Evolutionary conservation across 1,284 basidiomycete genomes (phyloP).

Genomic region (Boletus albobrunnescens): DNA sequence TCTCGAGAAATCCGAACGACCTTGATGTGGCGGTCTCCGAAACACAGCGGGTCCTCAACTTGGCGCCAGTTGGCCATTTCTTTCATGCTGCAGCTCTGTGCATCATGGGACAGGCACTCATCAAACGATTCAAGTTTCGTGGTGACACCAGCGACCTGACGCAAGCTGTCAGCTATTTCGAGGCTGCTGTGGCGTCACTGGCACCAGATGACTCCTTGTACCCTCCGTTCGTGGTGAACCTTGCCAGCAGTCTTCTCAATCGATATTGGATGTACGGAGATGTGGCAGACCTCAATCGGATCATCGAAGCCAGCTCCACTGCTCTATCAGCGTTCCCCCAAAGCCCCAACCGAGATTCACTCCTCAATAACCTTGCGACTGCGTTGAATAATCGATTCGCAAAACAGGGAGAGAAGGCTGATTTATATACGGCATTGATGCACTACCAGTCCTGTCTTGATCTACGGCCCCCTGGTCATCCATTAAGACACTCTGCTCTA

Average conservation of each 20-base stretch:
- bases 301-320: constrained; percentile 14
- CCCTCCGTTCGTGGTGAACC: constrained; percentile 15
- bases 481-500: constrained; percentile 15
- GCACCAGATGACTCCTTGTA: constrained; percentile 16
- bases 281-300: constrained; percentile 16
- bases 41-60: constrained; percentile 7
- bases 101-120: constrained; percentile 13
- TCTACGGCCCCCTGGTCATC: constrained; percentile 24
- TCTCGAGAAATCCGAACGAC: constrained; percentile 12
- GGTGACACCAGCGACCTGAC: constrained; percentile 15
- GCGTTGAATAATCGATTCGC: constrained; percentile 20
- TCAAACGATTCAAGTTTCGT: constrained; percentile 19
- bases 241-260: constrained; percentile 18
- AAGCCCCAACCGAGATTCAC: constrained; percentile 15
- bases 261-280: constrained; percentile 21
- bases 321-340: constrained; percentile 10
- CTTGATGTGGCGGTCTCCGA: constrained; percentile 20
- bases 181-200: constrained; percentile 13
- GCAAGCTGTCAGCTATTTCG: constrained; percentile 16
- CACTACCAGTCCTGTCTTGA: constrained; percentile 19
- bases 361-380: constrained; percentile 23
- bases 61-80: constrained; percentile 7
- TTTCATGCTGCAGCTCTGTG: constrained; percentile 10
- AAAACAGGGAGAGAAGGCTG: constrained; percentile 13
- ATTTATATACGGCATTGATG: constrained; percentile 20